Percentiles rank a stretch among this genome's conserved stretches.
Conservation (phyloP, 208 protist species). For the Acanthamoeba castellanii region DNA sequence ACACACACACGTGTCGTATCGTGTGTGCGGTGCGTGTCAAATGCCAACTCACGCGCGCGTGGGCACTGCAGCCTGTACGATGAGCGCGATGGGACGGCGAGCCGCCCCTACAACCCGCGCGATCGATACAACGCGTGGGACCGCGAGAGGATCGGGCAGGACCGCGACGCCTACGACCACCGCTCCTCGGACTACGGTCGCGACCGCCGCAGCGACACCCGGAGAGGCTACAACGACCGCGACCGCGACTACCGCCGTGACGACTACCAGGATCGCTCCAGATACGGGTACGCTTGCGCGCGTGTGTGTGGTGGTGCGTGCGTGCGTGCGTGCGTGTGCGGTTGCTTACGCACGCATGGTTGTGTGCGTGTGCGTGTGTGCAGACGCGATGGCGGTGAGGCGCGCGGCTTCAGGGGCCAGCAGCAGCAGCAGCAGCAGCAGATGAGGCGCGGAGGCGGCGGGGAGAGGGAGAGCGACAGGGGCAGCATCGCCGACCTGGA, state of each 20-base stretch:
- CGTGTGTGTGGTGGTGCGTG: neutral
- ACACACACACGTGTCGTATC: neutral
- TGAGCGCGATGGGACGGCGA: neutral
- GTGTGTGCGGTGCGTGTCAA: neutral
- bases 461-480: neutral
- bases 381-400: neutral
- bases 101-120: neutral
- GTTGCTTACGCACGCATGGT: no score
- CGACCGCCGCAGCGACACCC: neutral
- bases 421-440: neutral
- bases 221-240: neutral
- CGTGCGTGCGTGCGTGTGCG: no score
- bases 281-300: neutral
- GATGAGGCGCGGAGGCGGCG: neutral
- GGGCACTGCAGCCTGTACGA: neutral
- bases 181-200: neutral
- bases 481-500: conserved; percentile 13
- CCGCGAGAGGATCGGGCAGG: neutral
- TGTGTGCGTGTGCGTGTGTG: no score
- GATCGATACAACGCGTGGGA: conserved; percentile 26
- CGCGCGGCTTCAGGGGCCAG: neutral
- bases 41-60: neutral
- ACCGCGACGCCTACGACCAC: neutral
- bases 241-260: neutral
- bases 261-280: conserved; percentile 4